Evolutionary conservation across 352 stramenopile species (phyloP).

Genomic region (Albugo candida): DNA sequence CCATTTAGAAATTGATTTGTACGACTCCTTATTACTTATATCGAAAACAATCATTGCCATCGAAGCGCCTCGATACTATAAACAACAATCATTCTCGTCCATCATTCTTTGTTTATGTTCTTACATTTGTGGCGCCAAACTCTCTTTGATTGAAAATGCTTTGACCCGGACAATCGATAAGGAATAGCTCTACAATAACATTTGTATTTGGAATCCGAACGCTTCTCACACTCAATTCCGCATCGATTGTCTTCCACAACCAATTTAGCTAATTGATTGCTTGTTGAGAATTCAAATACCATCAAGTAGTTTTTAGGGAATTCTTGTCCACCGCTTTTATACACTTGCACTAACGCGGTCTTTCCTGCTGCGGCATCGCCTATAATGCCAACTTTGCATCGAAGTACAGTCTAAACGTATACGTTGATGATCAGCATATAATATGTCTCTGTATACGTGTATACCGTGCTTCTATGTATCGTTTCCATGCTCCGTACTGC

Average conservation of each 20-base stretch:
- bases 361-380: constrained; percentile 83
- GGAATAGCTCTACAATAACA: constrained; percentile 82
- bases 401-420: constrained; percentile 53
- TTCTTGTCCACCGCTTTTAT: constrained; percentile 80
- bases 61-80: constrained; percentile 51
- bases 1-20: constrained; percentile 69
- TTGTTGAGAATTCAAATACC: constrained; percentile 15
- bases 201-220: constrained; percentile 80
- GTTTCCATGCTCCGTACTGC: constrained; percentile 82
- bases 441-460: background rate
- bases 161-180: constrained; percentile 86
- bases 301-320: constrained; percentile 93
- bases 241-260: constrained; percentile 54
- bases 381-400: constrained; percentile 81
- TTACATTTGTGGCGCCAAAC: constrained; percentile 60
- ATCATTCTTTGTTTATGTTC: background rate
- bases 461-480: constrained; percentile 73
- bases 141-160: constrained; percentile 89
- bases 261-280: background rate
- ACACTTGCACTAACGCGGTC: constrained; percentile 78
- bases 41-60: constrained; percentile 68
- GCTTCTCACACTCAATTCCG: constrained; percentile 82
- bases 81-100: background rate
- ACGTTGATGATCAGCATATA: background rate
- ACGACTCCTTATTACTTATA: constrained; percentile 74